Evolutionary conservation across 495 filamentous ascomycete genomes (phyloP), one percentile per base, ranked within the genome.

Genomic region (Aspergillus diversus): DNA sequence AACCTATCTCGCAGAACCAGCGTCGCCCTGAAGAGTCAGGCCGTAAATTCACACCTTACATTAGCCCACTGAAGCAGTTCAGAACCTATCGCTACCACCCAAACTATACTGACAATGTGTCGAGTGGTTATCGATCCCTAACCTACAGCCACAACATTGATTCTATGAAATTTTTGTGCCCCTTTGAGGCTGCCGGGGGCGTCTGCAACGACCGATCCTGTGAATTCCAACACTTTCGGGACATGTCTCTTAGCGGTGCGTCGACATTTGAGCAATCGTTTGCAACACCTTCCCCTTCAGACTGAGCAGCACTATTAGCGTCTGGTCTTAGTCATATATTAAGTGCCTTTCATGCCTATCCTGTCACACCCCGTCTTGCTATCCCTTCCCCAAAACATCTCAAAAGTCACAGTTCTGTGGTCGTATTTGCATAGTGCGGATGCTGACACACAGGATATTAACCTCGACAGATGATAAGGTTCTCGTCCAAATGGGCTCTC

Each of bases 121-220:
- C 87, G 57, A 87, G 86, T 67, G 93, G 93, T 55, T 88, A 92
- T 72, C 88, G 87, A 74, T 98, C 96, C 64, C 80, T 96, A 83
- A 97, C 92, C 49, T 98, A 93, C 79, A 97, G 92, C 73, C 87
- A 94, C 75, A 86, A 85, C 59, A 94, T 98, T 72, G 84, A 97
- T 70, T 77, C 89, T 7, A 81, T 84, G 65, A 87, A 82, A 63
- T 83, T 82, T 53, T 60, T 98, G 17, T 98, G 95, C 73, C 86
- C 81, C 2, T 89, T 81, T 68, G 92, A 96, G 70, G 72, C 90
- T 63, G 78, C 81, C 37, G 90, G 88, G 35, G 89, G 91, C 55
- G 80, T 84, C 57, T 99, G 95, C 76, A 91, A 93, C 63, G 86
- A 92, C 68, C 74, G 76, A 16, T 81, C 80, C 42, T 90, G 89